Evolutionary conservation across 441 rosid genomes (phyloP).

Genomic region (Eruca vesicaria): DNA sequence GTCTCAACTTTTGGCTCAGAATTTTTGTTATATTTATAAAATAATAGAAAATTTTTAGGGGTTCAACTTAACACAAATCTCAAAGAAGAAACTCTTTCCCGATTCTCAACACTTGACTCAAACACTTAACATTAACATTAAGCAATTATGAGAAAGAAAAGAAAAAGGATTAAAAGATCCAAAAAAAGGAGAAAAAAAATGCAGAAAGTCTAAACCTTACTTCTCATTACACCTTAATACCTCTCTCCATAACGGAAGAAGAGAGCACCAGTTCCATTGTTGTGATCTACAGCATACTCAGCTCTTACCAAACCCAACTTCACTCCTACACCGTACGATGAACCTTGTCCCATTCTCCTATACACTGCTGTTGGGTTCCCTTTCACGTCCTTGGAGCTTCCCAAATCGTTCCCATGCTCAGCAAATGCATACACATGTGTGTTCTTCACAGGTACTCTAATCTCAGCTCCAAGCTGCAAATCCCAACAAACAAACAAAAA

Average conservation of each 20-base stretch:
- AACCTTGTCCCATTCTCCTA: slow-evolving; percentile 91
- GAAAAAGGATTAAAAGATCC: background rate
- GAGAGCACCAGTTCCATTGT: slow-evolving; percentile 76
- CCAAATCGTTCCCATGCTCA: slow-evolving; percentile 95
- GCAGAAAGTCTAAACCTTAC: background rate
- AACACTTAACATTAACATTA: too few species aligned
- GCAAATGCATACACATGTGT: slow-evolving; percentile 88
- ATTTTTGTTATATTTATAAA: too few species aligned
- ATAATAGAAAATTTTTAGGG: too few species aligned
- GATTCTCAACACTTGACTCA: too few species aligned
- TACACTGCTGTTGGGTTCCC: slow-evolving; percentile 97
- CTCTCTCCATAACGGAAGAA: slow-evolving; percentile 96
- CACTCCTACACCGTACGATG: slow-evolving; percentile 77
- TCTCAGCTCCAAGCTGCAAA: slow-evolving; percentile 85
- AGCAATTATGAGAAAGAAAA: background rate
- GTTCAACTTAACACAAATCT: too few species aligned
- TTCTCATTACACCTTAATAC: slow-evolving; percentile 44
- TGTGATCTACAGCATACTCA: slow-evolving; percentile 94
- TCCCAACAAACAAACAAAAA: background rate
- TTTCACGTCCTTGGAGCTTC: slow-evolving; percentile 92
- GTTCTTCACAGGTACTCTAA: slow-evolving; percentile 79
- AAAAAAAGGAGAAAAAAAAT: too few species aligned
- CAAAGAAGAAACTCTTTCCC: too few species aligned
- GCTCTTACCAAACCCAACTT: slow-evolving; percentile 92
- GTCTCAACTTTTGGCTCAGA: too few species aligned